A percentile compares a stretch with the other conserved stretches of the same genome.
Evolutionary conservation across 2,329 filamentous ascomycete species (phyloP).

Genomic region (Penicillium concentricum): DNA sequence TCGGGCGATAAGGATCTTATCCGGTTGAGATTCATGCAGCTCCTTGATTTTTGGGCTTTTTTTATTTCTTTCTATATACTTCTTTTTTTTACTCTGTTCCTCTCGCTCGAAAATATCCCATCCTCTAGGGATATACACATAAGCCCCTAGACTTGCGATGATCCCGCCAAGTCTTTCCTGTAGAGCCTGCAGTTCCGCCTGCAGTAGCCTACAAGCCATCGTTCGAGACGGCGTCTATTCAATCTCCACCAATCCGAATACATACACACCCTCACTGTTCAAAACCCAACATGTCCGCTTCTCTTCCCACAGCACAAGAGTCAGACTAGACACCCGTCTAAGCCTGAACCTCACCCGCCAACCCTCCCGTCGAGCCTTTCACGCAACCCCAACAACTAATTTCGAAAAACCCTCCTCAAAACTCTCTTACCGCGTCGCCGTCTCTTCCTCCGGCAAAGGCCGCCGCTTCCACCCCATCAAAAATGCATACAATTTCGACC

Average conservation of each 20-base stretch:
- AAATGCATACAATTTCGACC: constrained; percentile 72
- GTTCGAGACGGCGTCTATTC: constrained; percentile 21
- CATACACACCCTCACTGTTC: not conserved
- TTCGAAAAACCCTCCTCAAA: constrained; percentile 10
- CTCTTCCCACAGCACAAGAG: not conserved
- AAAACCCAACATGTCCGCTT: not conserved
- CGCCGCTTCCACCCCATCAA: constrained; percentile 65
- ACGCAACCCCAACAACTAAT: not conserved
- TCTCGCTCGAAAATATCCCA: not conserved
- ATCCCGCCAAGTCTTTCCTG: constrained; percentile 28
- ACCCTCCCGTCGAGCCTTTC: constrained; percentile 1
- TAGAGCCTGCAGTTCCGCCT: constrained; percentile 36
- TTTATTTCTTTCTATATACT: not conserved
- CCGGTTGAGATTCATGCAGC: constrained; percentile 6
- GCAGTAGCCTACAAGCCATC: constrained; percentile 33
- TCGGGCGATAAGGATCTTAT: constrained; percentile 26
- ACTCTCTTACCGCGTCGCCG: constrained; percentile 68
- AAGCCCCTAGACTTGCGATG: constrained; percentile 19
- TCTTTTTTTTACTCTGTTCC: not conserved
- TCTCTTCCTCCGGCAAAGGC: constrained; percentile 73
- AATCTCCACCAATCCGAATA: constrained; percentile 14
- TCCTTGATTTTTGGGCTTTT: constrained; percentile 5
- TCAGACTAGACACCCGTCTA: not conserved
- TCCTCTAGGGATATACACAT: not conserved
- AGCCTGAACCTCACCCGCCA: not conserved